Evolutionary conservation across 139 green algal species (phyloP).

Genomic region (Pseudopediastrum boryanum): DNA sequence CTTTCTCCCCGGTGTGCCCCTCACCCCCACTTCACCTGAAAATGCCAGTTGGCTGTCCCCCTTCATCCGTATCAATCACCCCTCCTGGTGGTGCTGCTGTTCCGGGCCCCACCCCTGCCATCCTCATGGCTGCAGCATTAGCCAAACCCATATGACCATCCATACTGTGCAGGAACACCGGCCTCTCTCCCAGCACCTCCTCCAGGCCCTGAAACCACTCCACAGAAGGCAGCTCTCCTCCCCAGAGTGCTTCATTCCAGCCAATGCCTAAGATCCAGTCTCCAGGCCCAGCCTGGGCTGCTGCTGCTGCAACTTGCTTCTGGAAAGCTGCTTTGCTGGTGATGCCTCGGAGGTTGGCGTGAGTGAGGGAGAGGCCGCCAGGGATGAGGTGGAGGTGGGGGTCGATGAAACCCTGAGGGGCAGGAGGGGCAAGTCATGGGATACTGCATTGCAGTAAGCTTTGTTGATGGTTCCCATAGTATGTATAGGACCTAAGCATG

Average conservation of each 20-base stretch:
- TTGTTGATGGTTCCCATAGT: too few relatives aligned
- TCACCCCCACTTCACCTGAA: slow-evolving; percentile 42
- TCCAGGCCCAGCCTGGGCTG: not conserved
- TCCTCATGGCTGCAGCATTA: slow-evolving; percentile 55
- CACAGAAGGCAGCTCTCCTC: slow-evolving; percentile 42
- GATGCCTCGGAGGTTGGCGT: slow-evolving; percentile 51
- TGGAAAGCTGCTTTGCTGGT: slow-evolving; percentile 33
- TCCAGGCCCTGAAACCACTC: slow-evolving; percentile 65
- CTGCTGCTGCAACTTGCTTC: slow-evolving; percentile 14
- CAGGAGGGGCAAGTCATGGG: too few relatives aligned
- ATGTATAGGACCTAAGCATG: too few relatives aligned
- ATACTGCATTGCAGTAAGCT: too few relatives aligned
- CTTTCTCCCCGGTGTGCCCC: too few relatives aligned
- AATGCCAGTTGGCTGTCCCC: slow-evolving; percentile 45
- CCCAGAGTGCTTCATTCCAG: slow-evolving; percentile 60
- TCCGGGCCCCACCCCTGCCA: slow-evolving; percentile 43
- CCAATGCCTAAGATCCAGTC: slow-evolving; percentile 63
- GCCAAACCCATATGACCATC: slow-evolving; percentile 70
- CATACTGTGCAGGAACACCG: slow-evolving; percentile 55
- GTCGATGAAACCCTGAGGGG: slow-evolving; percentile 74
- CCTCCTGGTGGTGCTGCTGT: slow-evolving; percentile 33
- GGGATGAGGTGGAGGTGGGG: slow-evolving; percentile 72
- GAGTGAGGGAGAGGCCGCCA: slow-evolving; percentile 55
- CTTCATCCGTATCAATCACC: slow-evolving; percentile 7
- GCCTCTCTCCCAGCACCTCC: slow-evolving; percentile 20